These are phyloP conservation scores for Endoconidiophora polonica DNA, from an alignment of 2,329 filamentous ascomycete genomes.

Conservation along the genomic window DNA sequence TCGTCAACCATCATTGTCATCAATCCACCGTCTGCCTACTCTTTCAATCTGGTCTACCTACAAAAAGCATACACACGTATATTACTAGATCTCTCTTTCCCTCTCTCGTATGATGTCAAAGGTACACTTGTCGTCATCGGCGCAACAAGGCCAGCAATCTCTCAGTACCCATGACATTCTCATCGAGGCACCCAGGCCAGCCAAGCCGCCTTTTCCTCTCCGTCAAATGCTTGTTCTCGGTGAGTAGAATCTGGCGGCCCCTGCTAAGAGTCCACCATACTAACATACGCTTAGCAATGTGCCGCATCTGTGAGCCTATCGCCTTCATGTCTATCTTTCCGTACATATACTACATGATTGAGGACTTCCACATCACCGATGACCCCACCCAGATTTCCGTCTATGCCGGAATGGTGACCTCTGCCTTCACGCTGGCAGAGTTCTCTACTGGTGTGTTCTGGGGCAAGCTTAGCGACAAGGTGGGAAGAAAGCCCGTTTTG, in stretches of 20 bases:
- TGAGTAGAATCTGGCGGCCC: conserved; percentile 18
- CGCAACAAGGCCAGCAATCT: no score
- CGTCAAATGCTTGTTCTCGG: conserved; percentile 28
- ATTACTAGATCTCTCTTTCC: no score
- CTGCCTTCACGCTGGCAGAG: conserved; percentile 88
- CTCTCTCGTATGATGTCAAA: no score
- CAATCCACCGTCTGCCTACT: no score
- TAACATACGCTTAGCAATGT: conserved; percentile 45
- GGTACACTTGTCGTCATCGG: no score
- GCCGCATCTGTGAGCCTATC: conserved; percentile 94
- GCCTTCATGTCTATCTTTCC: conserved; percentile 99
- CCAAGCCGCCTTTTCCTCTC: conserved; percentile 22
- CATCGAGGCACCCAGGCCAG: no score
- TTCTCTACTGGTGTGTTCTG: conserved; percentile 86
- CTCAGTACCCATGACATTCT: no score
- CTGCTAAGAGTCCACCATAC: background rate
- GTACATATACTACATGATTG: conserved; percentile 95
- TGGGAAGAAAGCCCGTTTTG: conserved; percentile 85
- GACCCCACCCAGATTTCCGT: conserved; percentile 68
- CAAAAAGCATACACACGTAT: no score
- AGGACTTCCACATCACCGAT: conserved; percentile 72
- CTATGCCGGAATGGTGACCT: conserved; percentile 91
- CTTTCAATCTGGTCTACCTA: no score
- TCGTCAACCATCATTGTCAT: no score
- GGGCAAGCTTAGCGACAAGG: conserved; percentile 79